Evolutionary conservation across 371 early-diverging fungal species (phyloP), one percentile per base, ranked within the genome.

Genomic region (Mucor indicus): DNA sequence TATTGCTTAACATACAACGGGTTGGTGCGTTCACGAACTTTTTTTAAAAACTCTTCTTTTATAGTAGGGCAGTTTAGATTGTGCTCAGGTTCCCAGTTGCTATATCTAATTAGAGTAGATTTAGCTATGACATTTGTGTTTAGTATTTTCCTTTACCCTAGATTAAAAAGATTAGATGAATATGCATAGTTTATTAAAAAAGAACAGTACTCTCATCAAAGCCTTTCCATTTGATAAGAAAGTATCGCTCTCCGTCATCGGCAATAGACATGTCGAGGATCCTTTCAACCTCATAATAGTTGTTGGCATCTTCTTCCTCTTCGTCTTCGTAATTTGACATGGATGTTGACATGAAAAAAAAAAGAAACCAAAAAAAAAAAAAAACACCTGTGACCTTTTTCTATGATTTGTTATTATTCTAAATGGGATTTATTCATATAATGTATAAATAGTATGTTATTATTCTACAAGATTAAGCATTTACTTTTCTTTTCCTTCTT

Each of bases 391-490:
- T n/a, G n/a, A n/a, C n/a, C n/a, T n/a, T n/a, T n/a, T n/a, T n/a
- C n/a, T n/a, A n/a, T n/a, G n/a, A n/a, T n/a, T n/a, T n/a, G n/a
- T n/a, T n/a, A n/a, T n/a, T n/a, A n/a, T n/a, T n/a, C n/a, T n/a
- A n/a, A n/a, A n/a, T n/a, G n/a, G n/a, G n/a, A n/a, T n/a, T n/a
- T n/a, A n/a, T n/a, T n/a, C n/a, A n/a, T n/a, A n/a, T n/a, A n/a
- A n/a, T n/a, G n/a, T n/a, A n/a, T n/a, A n/a, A n/a, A n/a, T n/a
- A n/a, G n/a, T n/a, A n/a, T n/a, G n/a, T n/a, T n/a, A n/a, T n/a
- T n/a, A n/a, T n/a, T 50, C 60, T 67, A 71, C 40, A 71, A 56
- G 22, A 71, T 64, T 29, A 51, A 53, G 35, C 71, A 71, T 38
- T 62, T 64, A n/a, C 29, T 50, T 44, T 60, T 64, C 55, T 67